phyloP scores from a whole-genome alignment of 2,329 filamentous ascomycete genomes.

The Colletotrichum graminicola region DNA sequence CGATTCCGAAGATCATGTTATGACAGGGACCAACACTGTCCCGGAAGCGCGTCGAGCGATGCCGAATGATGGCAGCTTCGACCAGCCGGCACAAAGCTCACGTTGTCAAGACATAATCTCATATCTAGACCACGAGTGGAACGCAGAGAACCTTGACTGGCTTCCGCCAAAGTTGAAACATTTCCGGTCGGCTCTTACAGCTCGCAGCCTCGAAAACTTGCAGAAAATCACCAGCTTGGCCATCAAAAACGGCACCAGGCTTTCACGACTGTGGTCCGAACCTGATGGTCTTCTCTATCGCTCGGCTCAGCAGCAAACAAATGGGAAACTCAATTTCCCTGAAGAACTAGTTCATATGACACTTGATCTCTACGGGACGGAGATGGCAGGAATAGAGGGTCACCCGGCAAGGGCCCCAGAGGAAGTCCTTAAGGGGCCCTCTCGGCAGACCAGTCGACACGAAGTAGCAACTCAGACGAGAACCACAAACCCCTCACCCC shows the following conservation, averaged over 20 bases:
- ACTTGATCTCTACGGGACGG: constrained; percentile 13
- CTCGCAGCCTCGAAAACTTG: constrained; percentile 24
- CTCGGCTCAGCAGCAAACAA: background rate
- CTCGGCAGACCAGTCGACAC: background rate
- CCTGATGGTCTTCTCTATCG: constrained; percentile 32
- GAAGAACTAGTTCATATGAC: constrained; percentile 21
- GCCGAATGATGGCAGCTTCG: background rate
- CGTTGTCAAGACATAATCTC: constrained; percentile 1
- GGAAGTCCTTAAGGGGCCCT: background rate
- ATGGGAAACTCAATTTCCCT: constrained; percentile 24
- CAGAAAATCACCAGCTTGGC: constrained; percentile 20
- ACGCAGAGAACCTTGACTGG: constrained; percentile 20
- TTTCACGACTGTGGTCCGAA: constrained; percentile 30
- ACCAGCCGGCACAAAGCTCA: background rate
- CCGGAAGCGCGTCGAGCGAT: background rate
- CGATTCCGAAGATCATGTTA: background rate
- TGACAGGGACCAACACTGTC: background rate
- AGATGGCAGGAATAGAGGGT: background rate
- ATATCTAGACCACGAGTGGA: constrained; percentile 25
- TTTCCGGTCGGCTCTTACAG: constrained; percentile 13
- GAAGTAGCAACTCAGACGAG: background rate
- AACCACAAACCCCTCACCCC: background rate
- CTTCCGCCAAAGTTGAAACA: constrained; percentile 26
- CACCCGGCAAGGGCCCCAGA: constrained; percentile 3
- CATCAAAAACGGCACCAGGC: constrained; percentile 10